Conservation (phyloP, 2,329 filamentous ascomycete species). For the Ascochyta lentis region DNA sequence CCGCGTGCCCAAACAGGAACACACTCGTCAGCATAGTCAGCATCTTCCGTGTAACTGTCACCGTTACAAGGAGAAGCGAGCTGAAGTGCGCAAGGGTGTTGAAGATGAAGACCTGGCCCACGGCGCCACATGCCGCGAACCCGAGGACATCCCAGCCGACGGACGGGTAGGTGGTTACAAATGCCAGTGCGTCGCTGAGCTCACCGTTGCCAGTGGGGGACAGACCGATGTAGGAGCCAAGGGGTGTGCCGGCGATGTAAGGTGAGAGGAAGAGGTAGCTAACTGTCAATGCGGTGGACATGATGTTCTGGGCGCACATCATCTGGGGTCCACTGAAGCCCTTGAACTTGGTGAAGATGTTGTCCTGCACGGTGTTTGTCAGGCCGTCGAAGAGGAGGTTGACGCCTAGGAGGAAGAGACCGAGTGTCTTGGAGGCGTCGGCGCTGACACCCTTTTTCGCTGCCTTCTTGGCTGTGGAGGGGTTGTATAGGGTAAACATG, state of each 20-base stretch:
- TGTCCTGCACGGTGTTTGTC: slow-evolving; percentile 95
- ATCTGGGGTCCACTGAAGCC: slow-evolving; percentile 93
- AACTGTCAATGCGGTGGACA: slow-evolving; percentile 79
- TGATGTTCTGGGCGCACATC: slow-evolving; percentile 98
- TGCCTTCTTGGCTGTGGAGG: slow-evolving; percentile 50
- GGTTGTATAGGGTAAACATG: slow-evolving; percentile 88
- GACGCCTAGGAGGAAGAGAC: slow-evolving; percentile 80
- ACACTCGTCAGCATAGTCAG: slow-evolving; percentile 98
- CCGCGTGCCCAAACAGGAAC: slow-evolving; percentile 87
- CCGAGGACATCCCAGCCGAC: slow-evolving; percentile 88
- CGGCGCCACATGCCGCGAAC: slow-evolving; percentile 86
- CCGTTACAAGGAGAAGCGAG: slow-evolving; percentile 88
- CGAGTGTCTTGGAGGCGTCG: slow-evolving; percentile 70
- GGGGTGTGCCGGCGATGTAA: slow-evolving; percentile 70
- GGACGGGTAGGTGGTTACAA: slow-evolving; percentile 78
- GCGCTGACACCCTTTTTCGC: slow-evolving; percentile 63
- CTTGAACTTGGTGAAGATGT: slow-evolving; percentile 80
- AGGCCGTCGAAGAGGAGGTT: slow-evolving; percentile 96
- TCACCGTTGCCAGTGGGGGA: slow-evolving; percentile 66
- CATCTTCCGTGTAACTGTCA: slow-evolving; percentile 98
- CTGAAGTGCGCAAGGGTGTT: slow-evolving; percentile 93
- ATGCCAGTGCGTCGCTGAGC: slow-evolving; percentile 77
- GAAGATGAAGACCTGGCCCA: slow-evolving; percentile 96
- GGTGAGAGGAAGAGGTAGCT: slow-evolving; percentile 80
- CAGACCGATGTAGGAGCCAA: slow-evolving; percentile 53